Evolutionary conservation across 169 alveolate genomes (phyloP).

Genomic region (Eimeria zaria): DNA sequence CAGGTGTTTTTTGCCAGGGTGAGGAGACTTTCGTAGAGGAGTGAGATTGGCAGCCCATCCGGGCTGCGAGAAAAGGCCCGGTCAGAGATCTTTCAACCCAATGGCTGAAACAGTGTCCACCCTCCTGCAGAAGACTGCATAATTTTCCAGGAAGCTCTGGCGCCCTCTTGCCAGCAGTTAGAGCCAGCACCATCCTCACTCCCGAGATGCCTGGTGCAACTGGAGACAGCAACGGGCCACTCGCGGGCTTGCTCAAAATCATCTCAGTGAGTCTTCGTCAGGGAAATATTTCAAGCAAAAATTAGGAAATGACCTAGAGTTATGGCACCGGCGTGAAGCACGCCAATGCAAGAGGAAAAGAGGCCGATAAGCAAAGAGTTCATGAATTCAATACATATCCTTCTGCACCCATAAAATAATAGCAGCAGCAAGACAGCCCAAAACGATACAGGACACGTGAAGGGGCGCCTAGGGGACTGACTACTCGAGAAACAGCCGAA

Average conservation of each 20-base stretch:
- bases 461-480: no score
- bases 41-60: background rate
- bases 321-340: slow-evolving; percentile 97
- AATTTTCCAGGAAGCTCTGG: slow-evolving; percentile 89
- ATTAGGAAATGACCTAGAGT: slow-evolving; percentile 97
- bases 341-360: slow-evolving; percentile 91
- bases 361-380: slow-evolving; percentile 95
- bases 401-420: slow-evolving; percentile 76
- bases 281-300: slow-evolving; percentile 7
- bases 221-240: background rate
- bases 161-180: slow-evolving; percentile 88
- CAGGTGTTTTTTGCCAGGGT: background rate
- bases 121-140: slow-evolving; percentile 94
- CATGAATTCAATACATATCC: slow-evolving; percentile 95
- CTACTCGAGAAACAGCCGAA: background rate
- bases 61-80: background rate
- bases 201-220: slow-evolving; percentile 88
- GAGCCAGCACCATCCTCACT: slow-evolving; percentile 91
- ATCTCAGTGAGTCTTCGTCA: no score
- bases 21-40: background rate
- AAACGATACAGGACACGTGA: background rate
- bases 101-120: slow-evolving; percentile 95
- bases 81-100: slow-evolving; percentile 87
- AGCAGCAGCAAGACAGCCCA: background rate
- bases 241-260: background rate